A percentile compares a stretch with the other conserved stretches of the same genome.
phyloP scores from a whole-genome alignment of 1,284 basidiomycete genomes.

The Coniferiporia weirii region DNA sequence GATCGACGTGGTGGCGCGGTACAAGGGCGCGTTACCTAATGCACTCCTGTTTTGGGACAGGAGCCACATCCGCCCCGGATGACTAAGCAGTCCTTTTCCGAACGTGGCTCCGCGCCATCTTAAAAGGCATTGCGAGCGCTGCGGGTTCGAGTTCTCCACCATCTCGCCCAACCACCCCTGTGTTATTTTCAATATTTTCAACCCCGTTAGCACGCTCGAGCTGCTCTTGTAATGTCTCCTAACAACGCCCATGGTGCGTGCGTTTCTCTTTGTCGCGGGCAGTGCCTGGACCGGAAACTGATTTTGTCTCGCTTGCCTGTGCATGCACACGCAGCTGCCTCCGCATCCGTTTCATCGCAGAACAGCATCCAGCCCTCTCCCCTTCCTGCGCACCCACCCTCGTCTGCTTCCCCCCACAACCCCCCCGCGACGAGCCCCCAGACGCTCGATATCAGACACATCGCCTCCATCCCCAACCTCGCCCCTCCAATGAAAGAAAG shows the following conservation, averaged over 20 bases:
- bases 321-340: neutral
- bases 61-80: too few species aligned
- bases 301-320: neutral
- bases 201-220: neutral
- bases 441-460: slow-evolving; percentile 7
- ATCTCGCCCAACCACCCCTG: neutral
- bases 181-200: neutral
- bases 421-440: neutral
- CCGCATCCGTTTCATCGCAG: neutral
- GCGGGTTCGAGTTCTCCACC: neutral
- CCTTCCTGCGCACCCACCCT: neutral
- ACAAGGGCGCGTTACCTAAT: neutral
- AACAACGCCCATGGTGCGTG: neutral
- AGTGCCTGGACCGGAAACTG: neutral
- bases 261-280: neutral
- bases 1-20: neutral
- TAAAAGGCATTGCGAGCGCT: too few species aligned
- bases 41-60: too few species aligned
- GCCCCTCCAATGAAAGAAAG: slow-evolving; percentile 18
- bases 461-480: slow-evolving; percentile 1
- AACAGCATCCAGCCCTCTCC: neutral
- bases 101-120: too few species aligned
- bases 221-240: neutral
- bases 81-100: too few species aligned
- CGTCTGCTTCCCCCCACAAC: neutral